Evolutionary conservation across 148 eudicot species (phyloP), one percentile per base, ranked within the genome.

Genomic region (Selenicereus undatus): DNA sequence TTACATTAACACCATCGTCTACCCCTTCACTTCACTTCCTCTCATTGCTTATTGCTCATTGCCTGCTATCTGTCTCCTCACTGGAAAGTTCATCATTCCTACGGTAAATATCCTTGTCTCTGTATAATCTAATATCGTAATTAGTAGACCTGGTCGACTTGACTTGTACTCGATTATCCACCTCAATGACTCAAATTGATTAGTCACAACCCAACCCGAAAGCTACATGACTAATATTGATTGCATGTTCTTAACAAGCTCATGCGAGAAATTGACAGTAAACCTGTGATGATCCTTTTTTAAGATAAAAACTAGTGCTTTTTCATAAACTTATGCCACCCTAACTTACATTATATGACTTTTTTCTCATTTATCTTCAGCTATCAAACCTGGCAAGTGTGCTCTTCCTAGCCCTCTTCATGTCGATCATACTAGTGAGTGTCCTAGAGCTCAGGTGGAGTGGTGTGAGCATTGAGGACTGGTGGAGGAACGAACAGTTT

Each of bases 21-120:
- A 97, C 78, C 99, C 98, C 2, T 97, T 97, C 77, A 94, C 98
- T 36, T 97, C 99, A 30, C 92, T 97, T 66, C 99, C 99, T 30
- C 91, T 97, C 11, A 80, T 97, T 50, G 98, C 99, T 4, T 97
- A 97, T 78, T 97, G 99, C 73, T 74, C 91, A 10, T 73, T 97
- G 51, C 99, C 98, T 18, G 98, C 98, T 56, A 89, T 97, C 45
- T 97, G 99, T 88, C 99, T 97, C 60, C 93, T 97, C 30, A 97
- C 99, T 1, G 98, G 99, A 58, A 93, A 97, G 82, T 97, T 92
- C 92, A 97, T 97, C 87, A 97, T 97, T 24, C 99, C 99, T 35
- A 91, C 97, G 91, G 99, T 97, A 97, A 87, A 56, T 80, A 56
- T 30, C 76, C 76, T 48, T 39, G 20, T 18, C 17, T 24, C 52